Evolutionary conservation across 768 basidiomycete genomes (phyloP), one percentile per base, ranked within the genome.

Genomic region (Hypsizygus marmoreus): DNA sequence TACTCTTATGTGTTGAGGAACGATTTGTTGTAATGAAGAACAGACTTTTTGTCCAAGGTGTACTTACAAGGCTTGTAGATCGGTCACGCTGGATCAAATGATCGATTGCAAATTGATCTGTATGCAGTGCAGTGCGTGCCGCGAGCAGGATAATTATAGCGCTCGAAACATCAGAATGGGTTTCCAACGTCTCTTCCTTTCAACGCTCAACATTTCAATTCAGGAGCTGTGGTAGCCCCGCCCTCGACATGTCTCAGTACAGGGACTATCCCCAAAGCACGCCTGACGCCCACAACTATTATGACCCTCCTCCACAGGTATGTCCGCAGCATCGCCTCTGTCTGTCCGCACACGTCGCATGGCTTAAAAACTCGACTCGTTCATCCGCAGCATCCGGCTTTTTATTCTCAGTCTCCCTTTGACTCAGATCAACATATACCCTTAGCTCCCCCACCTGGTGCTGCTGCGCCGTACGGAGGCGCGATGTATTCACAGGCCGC

Each of bases 401-500:
- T 42, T 33, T 32, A 32, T 39, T 39, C 55, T 31, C 51, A 56
- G 26, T 47, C 45, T 10, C 55, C 55, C 13, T 54, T 59, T 28
- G 50, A 50, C 35, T 55, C 54, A 3, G 51, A 47, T 6, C 37
- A 50, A 26, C 31, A 56, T 47, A 47, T 58, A 46, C 51, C 57
- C 28, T 39, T 54, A 44, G 37, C 46, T 33, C 43, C 50, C 37
- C 32, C 53, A 42, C n/a, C n/a, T n/a, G 49, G 55, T 13, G 19
- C 29, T 16, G 36, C 32, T 10, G 29, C 45, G 12, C 22, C 45
- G 16, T 42, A 41, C 19, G 53, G 53, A 49, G 48, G 36, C 20
- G 36, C 48, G 17, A 50, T 57, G 51, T 57, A 57, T 37, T 47
- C 47, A 14, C 56, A 57, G 35, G 53, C 56, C 37, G 53, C 45